Base-by-base conservation (phyloP, 2,329 filamentous ascomycete genomes). In the Alternaria conjuncta region DNA sequence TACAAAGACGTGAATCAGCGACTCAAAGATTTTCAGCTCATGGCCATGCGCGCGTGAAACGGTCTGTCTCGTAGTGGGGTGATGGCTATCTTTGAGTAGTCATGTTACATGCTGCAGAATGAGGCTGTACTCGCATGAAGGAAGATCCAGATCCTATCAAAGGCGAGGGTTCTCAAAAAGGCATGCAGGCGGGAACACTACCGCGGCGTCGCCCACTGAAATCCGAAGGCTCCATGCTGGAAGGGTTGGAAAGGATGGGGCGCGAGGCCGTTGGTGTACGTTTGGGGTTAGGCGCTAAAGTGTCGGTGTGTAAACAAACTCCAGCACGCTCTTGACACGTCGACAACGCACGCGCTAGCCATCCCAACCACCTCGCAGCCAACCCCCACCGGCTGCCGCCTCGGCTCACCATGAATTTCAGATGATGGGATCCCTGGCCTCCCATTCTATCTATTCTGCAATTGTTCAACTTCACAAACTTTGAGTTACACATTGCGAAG, bases 321-420 rank as follows among this genome's bases (percentile, higher is more conserved):
- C 64, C 59, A 67, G 64, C 66, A 55, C 55, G 49, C 56, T 63
- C 43, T 55, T 63, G 61, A 60, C 61, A 63, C 61, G 61, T 63
- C 61, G 70, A 65, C 70, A 70, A 65, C 70, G 68, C 71, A 72
- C 70, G 30, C 69, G 57, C 64, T 59, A 46, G 55, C 49, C 49
- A 53, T 53, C 49, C 49, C 49, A 53, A 53, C 49, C 49, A 53
- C 49, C 49, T 23, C 30, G 32, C 28, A 15, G 32, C 49, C 32
- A 53, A 30, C 49, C 49, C 49, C 49, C 49, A 41, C 49, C 49
- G 49, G 30, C 20, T 41, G 49, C 49, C 49, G 49, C 20, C 49
- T 36, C 49, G 49, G 49, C 49, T 30, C 41, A 26, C 55, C 30
- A 45, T 54, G 47, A 50, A 61, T 28, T 57, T 66, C 55, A 55